Evolutionary conservation across 2,329 filamentous ascomycete species (phyloP).

Genomic region (Keithomyces neogunnii): DNA sequence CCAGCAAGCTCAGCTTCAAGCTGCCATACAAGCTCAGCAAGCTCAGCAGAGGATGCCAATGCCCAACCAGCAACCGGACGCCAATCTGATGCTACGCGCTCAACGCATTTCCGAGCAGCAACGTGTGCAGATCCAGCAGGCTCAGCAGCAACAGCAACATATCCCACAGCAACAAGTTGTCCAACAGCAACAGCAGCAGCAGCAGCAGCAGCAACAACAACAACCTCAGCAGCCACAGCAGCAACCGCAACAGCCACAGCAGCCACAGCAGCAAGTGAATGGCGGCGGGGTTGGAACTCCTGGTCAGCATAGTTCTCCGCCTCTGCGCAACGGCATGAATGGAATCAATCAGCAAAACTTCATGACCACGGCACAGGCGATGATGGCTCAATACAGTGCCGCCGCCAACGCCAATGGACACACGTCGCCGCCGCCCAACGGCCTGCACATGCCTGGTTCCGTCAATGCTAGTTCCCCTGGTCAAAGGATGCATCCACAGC

Average conservation of each 20-base stretch:
- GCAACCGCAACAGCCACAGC: conserved; percentile 17
- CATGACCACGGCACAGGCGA: conserved; percentile 42
- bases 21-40: conserved; percentile 47
- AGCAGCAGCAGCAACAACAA: conserved; percentile 25
- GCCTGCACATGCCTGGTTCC: conserved; percentile 37
- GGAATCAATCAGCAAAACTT: conserved; percentile 44
- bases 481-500: conserved; percentile 30
- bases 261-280: conserved; percentile 19
- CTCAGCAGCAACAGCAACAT: conserved; percentile 21
- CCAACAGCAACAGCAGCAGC: conserved; percentile 22
- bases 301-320: conserved; percentile 34
- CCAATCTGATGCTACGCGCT: conserved; percentile 52
- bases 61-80: conserved; percentile 34
- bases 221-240: conserved; percentile 24
- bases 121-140: conserved; percentile 41
- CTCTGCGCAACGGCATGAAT: conserved; percentile 33
- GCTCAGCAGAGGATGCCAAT: conserved; percentile 52
- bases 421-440: conserved; percentile 34
- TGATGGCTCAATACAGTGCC: conserved; percentile 40
- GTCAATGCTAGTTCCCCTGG: conserved; percentile 35
- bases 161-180: conserved; percentile 3
- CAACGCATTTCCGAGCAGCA: conserved; percentile 61
- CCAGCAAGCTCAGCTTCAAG: conserved; percentile 62
- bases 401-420: conserved; percentile 33
- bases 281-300: conserved; percentile 24